phyloP scores from a whole-genome alignment of 306 rosid species.

The Quercus variabilis region DNA sequence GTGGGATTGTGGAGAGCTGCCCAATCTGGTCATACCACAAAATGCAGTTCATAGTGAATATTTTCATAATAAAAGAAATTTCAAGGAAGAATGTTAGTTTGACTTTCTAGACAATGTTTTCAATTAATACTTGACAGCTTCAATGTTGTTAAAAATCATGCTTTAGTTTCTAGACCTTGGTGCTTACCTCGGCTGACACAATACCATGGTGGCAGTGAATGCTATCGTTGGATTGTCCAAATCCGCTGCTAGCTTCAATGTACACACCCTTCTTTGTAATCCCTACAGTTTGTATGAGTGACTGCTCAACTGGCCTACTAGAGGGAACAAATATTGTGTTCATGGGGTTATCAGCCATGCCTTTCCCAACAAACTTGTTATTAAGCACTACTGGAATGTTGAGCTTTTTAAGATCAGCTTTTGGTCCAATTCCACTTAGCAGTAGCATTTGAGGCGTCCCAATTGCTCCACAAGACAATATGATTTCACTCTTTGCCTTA shows the following conservation, averaged over 20 bases:
- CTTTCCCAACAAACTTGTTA: constrained; percentile 72
- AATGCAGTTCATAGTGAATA: neutral
- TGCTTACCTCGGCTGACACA: constrained; percentile 87
- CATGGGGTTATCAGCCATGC: constrained; percentile 97
- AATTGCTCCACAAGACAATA: constrained; percentile 80
- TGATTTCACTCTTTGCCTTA: constrained; percentile 54
- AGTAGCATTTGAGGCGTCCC: constrained; percentile 83
- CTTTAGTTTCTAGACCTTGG: constrained; percentile 1
- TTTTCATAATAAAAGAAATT: too few relatives aligned
- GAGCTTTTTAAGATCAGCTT: constrained; percentile 52
- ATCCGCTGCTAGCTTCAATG: constrained; percentile 91
- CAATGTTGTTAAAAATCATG: neutral
- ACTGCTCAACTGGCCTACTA: constrained; percentile 41
- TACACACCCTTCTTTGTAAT: constrained; percentile 81
- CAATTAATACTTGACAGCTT: neutral
- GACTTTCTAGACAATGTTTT: neutral
- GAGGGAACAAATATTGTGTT: constrained; percentile 77
- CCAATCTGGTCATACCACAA: constrained; percentile 61
- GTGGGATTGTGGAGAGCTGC: constrained; percentile 87
- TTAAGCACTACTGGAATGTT: constrained; percentile 62
- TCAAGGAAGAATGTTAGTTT: neutral
- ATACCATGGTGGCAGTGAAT: constrained; percentile 93
- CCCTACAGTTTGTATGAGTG: constrained; percentile 85
- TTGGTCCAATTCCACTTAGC: constrained; percentile 92
- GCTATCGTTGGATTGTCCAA: constrained; percentile 70